Evolutionary conservation across 2,329 filamentous ascomycete genomes (phyloP).

Genomic region (Ascochyta clinopodiicola): DNA sequence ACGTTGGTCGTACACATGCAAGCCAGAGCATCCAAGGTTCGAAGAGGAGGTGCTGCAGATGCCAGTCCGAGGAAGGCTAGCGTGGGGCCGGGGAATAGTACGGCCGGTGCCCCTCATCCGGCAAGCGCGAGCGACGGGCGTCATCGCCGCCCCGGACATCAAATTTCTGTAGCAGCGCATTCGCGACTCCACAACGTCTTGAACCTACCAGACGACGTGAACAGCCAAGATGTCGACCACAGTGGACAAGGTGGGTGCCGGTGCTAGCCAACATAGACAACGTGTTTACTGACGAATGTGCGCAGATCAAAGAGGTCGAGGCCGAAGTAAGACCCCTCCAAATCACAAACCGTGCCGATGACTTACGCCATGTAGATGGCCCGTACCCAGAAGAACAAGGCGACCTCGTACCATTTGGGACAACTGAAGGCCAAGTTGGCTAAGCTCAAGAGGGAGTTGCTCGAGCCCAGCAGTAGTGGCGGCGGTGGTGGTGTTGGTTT

Average conservation of each 20-base stretch:
- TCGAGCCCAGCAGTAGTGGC: conserved; percentile 80
- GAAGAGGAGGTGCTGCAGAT: conserved; percentile 6
- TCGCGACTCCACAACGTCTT: conserved; percentile 12
- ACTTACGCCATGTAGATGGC: conserved; percentile 72
- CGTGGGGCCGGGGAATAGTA: conserved; percentile 16
- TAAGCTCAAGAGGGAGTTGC: conserved; percentile 93
- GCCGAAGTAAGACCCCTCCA: conserved; percentile 71
- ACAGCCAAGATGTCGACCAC: conserved; percentile 80
- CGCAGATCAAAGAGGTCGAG: conserved; percentile 95
- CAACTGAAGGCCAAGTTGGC: conserved; percentile 98
- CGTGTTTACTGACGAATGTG: conserved; percentile 10
- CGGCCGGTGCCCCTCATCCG: conserved; percentile 25
- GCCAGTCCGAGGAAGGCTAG: background rate
- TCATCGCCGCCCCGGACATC: conserved; percentile 37
- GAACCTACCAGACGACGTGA: background rate
- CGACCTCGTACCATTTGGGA: conserved; percentile 86
- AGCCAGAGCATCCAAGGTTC: conserved; percentile 7
- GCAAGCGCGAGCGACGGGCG: conserved; percentile 20
- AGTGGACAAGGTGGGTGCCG: conserved; percentile 80
- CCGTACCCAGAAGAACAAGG: conserved; percentile 96
- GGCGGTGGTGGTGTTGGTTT: conserved; percentile 90
- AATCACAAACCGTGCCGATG: conserved; percentile 18
- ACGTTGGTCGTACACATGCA: conserved; percentile 11
- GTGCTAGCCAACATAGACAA: background rate
- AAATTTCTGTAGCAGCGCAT: conserved; percentile 38